These are phyloP conservation scores for Kwoniella heveanensis DNA, from an alignment of 768 basidiomycete genomes.

Conservation along the genomic window DNA sequence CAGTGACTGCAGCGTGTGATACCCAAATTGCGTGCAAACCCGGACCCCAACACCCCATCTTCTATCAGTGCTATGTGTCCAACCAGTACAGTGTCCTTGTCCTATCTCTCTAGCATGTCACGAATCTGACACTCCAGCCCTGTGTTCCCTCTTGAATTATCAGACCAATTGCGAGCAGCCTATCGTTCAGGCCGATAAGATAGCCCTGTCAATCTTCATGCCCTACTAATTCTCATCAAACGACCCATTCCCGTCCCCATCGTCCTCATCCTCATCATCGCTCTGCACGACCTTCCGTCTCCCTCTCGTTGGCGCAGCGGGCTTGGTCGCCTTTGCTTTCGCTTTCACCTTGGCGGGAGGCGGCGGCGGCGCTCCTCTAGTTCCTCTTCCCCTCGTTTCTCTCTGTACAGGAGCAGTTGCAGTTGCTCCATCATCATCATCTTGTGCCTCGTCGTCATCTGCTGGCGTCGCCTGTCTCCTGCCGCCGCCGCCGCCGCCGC, in stretches of 20 bases:
- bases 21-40: background rate
- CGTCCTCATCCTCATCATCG: constrained; percentile 25
- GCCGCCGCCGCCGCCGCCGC: too few relatives aligned
- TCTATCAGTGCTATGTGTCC: too few relatives aligned
- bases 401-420: background rate
- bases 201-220: too few relatives aligned
- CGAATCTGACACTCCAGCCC: too few relatives aligned
- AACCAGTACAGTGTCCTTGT: too few relatives aligned
- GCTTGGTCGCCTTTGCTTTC: constrained; percentile 7
- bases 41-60: background rate
- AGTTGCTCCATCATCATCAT: constrained; percentile 12
- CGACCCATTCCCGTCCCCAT: constrained; percentile 1
- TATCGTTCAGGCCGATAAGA: too few relatives aligned
- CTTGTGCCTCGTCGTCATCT: constrained; percentile 23
- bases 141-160: too few relatives aligned
- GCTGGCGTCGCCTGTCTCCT: constrained; percentile 4
- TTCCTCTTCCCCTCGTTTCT: constrained; percentile 5
- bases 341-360: constrained; percentile 1
- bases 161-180: too few relatives aligned
- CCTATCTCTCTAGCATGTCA: too few relatives aligned
- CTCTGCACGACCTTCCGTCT: constrained; percentile 22
- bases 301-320: constrained; percentile 1
- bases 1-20: too few relatives aligned
- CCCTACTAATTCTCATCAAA: background rate
- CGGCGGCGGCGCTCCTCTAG: background rate